These are phyloP conservation scores for Suillus ampliporus DNA, from an alignment of 768 basidiomycete species.

Conservation along the genomic window DNA sequence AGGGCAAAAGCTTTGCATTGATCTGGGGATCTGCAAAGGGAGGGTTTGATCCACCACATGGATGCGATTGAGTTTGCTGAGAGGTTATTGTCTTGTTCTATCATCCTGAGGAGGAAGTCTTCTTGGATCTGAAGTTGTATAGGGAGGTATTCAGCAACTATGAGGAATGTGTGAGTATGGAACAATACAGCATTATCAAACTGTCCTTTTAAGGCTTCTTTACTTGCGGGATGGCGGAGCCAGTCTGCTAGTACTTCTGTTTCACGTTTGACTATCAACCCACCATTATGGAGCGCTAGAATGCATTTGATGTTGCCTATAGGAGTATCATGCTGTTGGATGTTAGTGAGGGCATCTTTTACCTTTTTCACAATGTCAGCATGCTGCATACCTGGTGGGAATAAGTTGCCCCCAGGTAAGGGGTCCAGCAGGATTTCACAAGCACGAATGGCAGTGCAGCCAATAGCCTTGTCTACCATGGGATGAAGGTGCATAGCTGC, in stretches of 20 bases:
- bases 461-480: not conserved
- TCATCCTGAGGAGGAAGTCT: not conserved
- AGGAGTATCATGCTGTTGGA: not conserved
- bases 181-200: conserved; percentile 3
- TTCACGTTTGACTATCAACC: conserved; percentile 21
- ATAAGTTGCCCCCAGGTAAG: too few species aligned
- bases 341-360: not conserved
- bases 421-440: not conserved
- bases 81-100: conserved; percentile 25
- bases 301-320: not conserved
- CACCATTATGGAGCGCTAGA: conserved; percentile 12
- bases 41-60: conserved; percentile 35
- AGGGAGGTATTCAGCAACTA: conserved; percentile 30
- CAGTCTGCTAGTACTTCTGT: conserved; percentile 20
- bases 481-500: rapidly evolving
- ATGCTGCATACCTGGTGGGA: not conserved
- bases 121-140: conserved; percentile 18
- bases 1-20: conserved; percentile 33
- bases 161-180: not conserved
- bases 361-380: not conserved
- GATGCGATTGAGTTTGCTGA: conserved; percentile 7
- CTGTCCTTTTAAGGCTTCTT: conserved; percentile 5
- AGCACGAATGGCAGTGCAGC: not conserved
- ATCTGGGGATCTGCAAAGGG: conserved; percentile 1
- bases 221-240: conserved; percentile 13